These are phyloP conservation scores for Periconia digitata DNA, from an alignment of 2,329 filamentous ascomycete genomes.

Conservation along the genomic window DNA sequence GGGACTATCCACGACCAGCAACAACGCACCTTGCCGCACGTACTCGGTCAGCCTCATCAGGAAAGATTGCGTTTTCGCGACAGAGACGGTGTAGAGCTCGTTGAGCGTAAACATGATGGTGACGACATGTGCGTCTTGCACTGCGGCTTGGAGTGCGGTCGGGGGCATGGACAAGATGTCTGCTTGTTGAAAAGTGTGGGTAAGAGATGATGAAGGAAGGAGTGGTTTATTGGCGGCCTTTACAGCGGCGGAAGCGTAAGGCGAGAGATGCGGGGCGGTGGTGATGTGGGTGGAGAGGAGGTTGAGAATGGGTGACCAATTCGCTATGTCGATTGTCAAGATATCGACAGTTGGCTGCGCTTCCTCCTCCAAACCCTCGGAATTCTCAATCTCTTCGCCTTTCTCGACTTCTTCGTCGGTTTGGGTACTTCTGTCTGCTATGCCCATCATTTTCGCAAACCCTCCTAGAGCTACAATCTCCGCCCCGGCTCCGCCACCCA, in stretches of 20 bases:
- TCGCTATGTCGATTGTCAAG: conserved; percentile 76
- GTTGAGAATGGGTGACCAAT: conserved; percentile 68
- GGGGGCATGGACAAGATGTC: conserved; percentile 53
- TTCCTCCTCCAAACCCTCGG: too few species aligned
- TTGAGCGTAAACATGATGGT: conserved; percentile 95
- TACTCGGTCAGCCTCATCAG: conserved; percentile 67
- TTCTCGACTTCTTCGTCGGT: not conserved
- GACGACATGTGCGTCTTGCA: conserved; percentile 54
- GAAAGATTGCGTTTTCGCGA: conserved; percentile 74
- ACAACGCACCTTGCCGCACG: conserved; percentile 61
- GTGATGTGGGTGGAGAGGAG: conserved; percentile 62
- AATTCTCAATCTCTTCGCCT: too few species aligned
- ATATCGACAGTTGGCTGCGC: conserved; percentile 51
- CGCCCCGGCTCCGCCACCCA: conserved; percentile 67
- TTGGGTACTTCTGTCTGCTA: not conserved
- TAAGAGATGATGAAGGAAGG: conserved; percentile 29
- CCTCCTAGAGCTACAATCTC: conserved; percentile 67
- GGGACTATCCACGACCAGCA: conserved; percentile 89
- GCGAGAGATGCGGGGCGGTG: conserved; percentile 49
- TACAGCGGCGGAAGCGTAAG: conserved; percentile 51
- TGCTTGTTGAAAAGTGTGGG: conserved; percentile 49
- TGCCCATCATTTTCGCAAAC: conserved; percentile 45
- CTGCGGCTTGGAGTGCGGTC: conserved; percentile 35
- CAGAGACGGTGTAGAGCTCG: conserved; percentile 81
- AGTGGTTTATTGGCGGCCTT: conserved; percentile 46